These are phyloP conservation scores for Chlamydomonas reinhardtii DNA, from an alignment of 163 green algal genomes.

Conservation along the genomic window DNA sequence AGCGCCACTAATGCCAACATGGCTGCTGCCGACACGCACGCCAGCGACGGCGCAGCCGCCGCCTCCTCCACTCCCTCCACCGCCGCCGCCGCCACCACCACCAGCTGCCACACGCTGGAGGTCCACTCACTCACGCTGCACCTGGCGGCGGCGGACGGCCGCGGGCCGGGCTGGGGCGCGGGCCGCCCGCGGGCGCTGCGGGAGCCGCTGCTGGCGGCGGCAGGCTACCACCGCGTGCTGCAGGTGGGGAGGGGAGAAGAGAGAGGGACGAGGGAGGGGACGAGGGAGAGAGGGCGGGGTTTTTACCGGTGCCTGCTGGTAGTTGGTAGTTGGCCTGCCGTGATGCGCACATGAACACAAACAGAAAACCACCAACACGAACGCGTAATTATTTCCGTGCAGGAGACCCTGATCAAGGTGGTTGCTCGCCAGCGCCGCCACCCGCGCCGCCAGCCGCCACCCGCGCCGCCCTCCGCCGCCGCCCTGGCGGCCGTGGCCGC, in stretches of 20 bases:
- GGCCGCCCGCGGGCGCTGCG: slow-evolving; percentile 1
- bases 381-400: background rate
- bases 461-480: background rate
- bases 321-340: too few species aligned
- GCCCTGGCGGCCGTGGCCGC: slow-evolving; percentile 1
- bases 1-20: too few species aligned
- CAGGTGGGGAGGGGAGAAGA: background rate
- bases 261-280: background rate
- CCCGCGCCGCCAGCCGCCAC: background rate
- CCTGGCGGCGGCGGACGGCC: slow-evolving; percentile 43
- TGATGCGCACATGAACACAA: too few species aligned
- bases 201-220: slow-evolving; percentile 28
- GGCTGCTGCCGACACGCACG: too few species aligned
- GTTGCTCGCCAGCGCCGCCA: slow-evolving; percentile 9
- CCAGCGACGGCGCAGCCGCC: too few species aligned
- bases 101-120: background rate
- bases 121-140: slow-evolving; percentile 51
- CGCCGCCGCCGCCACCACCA: background rate
- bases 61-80: background rate
- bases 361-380: too few species aligned
- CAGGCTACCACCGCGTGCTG: slow-evolving; percentile 40
- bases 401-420: slow-evolving; percentile 42
- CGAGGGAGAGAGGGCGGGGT: background rate
- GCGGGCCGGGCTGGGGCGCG: slow-evolving; percentile 34
- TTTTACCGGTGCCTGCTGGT: too few species aligned